A percentile compares a stretch with the other conserved stretches of the same genome.
Conservation (phyloP, 129 eudicot genomes). For the Mikania micrantha region DNA sequence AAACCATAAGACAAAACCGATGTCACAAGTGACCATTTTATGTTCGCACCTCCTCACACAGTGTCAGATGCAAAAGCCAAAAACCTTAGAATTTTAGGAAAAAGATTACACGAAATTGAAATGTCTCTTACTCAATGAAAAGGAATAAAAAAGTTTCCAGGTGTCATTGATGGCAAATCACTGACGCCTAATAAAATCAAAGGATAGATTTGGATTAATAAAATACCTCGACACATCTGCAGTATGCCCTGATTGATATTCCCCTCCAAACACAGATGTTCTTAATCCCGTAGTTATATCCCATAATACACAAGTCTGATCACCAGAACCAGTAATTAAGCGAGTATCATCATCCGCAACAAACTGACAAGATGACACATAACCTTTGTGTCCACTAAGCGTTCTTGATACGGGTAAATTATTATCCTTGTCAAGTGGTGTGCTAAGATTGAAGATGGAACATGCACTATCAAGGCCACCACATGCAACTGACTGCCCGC, state of each 20-base stretch:
- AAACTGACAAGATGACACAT: slow-evolving; percentile 84
- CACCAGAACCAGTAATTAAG: slow-evolving; percentile 83
- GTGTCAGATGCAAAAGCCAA: no score
- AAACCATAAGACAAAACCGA: background rate
- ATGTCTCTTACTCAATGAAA: background rate
- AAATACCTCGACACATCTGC: slow-evolving; percentile 71
- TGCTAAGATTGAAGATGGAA: slow-evolving; percentile 75
- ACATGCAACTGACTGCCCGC: slow-evolving; percentile 93
- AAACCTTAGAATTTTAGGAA: no score
- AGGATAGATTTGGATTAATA: background rate
- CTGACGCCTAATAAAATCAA: background rate
- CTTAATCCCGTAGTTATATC: slow-evolving; percentile 80
- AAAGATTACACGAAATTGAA: no score
- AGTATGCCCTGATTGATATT: slow-evolving; percentile 97
- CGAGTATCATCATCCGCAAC: slow-evolving; percentile 80
- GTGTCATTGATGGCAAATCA: background rate
- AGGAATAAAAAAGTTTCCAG: background rate
- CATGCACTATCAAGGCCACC: slow-evolving; percentile 95
- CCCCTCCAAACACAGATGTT: slow-evolving; percentile 91
- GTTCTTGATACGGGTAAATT: slow-evolving; percentile 74
- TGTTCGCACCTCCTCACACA: no score
- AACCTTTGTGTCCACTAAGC: slow-evolving; percentile 92
- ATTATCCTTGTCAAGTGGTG: slow-evolving; percentile 70
- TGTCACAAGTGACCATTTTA: background rate
- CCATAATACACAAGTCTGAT: slow-evolving; percentile 86